A percentile compares a stretch with the other conserved stretches of the same genome.
Evolutionary conservation across 78 protist genomes (phyloP).

Genomic region (Dictyostelium discoideum): DNA sequence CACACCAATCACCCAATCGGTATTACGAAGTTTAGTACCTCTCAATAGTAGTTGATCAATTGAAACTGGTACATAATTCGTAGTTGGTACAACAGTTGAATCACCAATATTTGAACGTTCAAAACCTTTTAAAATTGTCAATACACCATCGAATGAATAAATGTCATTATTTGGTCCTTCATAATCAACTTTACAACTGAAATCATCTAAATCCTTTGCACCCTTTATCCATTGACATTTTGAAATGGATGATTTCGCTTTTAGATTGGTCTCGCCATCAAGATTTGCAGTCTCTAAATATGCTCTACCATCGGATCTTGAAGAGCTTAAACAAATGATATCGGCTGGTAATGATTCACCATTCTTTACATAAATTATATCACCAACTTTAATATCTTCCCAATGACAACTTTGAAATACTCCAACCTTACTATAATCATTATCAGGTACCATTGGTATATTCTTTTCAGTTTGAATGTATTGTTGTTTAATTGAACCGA

Average conservation of each 20-base stretch:
- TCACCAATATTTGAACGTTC: neutral
- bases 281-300: constrained; percentile 93
- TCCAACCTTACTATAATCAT: constrained; percentile 4
- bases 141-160: constrained; percentile 68
- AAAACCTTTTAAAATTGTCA: constrained; percentile 41
- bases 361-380: constrained; percentile 68
- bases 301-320: constrained; percentile 63
- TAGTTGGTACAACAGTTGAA: neutral
- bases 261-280: constrained; percentile 91
- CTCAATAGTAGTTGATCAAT: constrained; percentile 39
- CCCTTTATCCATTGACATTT: constrained; percentile 48
- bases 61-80: constrained; percentile 34
- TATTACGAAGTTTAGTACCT: constrained; percentile 90
- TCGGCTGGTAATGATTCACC: constrained; percentile 75
- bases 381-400: constrained; percentile 86
- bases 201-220: constrained; percentile 55
- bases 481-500: neutral
- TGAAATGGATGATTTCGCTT: constrained; percentile 9
- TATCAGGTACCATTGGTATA: neutral
- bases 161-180: constrained; percentile 79
- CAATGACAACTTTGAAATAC: constrained; percentile 15
- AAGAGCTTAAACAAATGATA: constrained; percentile 46
- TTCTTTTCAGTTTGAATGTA: neutral
- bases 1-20: constrained; percentile 89
- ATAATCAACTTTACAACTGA: constrained; percentile 60